These are phyloP conservation scores for Diaporthe sp. DNA, from an alignment of 2,329 filamentous ascomycete genomes.

Conservation along the genomic window DNA sequence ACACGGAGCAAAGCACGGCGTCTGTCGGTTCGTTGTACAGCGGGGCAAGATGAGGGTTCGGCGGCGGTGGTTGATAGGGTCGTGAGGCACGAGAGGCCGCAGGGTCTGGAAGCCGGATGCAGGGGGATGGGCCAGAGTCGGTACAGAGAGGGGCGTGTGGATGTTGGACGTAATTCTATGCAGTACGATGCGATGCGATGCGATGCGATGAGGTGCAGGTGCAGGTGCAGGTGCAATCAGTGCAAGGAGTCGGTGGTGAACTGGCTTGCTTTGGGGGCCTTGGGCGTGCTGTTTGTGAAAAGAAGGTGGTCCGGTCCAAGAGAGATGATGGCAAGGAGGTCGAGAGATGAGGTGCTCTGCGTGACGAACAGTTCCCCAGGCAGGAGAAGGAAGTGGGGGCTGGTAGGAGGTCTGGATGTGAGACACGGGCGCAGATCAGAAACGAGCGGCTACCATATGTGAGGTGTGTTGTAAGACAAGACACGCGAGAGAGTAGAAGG, in stretches of 20 bases:
- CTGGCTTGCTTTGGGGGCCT: neutral
- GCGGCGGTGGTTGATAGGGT: conserved; percentile 25
- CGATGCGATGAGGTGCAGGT: conserved; percentile 2
- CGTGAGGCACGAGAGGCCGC: conserved; percentile 26
- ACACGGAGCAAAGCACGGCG: conserved; percentile 27
- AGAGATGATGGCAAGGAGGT: neutral
- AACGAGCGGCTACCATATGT: conserved; percentile 18
- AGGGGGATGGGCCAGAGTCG: conserved; percentile 30
- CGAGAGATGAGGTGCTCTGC: conserved; percentile 5
- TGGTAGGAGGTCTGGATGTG: conserved; percentile 12
- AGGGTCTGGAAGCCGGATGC: conserved; percentile 23
- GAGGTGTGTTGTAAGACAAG: conserved; percentile 17
- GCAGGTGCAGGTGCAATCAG: neutral
- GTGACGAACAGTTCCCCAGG: conserved; percentile 10
- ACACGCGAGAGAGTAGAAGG: conserved; percentile 10
- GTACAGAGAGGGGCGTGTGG: conserved; percentile 32
- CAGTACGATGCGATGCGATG: neutral
- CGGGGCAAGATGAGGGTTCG: conserved; percentile 15
- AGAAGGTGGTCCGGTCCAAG: neutral
- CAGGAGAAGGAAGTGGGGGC: neutral
- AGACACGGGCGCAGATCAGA: conserved; percentile 28
- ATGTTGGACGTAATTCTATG: conserved; percentile 9
- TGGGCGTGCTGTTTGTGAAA: conserved; percentile 4
- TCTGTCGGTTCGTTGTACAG: conserved; percentile 30
- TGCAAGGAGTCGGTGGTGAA: conserved; percentile 17